These are phyloP conservation scores for Moesziomyces sp. DNA, from an alignment of 1,284 basidiomycete species.

Conservation along the genomic window DNA sequence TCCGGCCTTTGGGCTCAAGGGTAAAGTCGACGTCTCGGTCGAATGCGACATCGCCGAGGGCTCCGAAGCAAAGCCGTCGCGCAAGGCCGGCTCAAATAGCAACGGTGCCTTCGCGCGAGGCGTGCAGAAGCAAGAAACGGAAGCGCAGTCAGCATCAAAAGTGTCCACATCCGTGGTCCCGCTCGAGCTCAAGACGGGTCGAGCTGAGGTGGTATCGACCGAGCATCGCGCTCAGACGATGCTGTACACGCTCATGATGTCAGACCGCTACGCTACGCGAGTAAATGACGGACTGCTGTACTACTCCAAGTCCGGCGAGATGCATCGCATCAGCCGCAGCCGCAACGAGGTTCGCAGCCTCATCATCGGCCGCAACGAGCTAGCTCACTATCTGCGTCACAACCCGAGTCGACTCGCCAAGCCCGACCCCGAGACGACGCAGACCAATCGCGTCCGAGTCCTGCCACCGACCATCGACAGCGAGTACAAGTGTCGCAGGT, in stretches of 20 bases:
- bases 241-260: constrained; percentile 91
- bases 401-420: constrained; percentile 42
- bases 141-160: neutral
- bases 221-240: constrained; percentile 98
- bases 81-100: neutral
- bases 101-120: constrained; percentile 19
- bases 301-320: constrained; percentile 89
- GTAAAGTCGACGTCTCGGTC: constrained; percentile 92
- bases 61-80: constrained; percentile 48
- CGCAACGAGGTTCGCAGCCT: constrained; percentile 86
- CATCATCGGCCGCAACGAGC: constrained; percentile 83
- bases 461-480: constrained; percentile 86
- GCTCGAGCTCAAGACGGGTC: constrained; percentile 97
- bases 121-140: neutral
- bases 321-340: constrained; percentile 80
- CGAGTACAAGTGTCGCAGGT: constrained; percentile 79
- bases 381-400: constrained; percentile 77
- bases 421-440: constrained; percentile 3
- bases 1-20: constrained; percentile 92
- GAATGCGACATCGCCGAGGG: constrained; percentile 68
- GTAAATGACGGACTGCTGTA: constrained; percentile 82
- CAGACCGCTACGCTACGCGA: constrained; percentile 80
- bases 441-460: constrained; percentile 27
- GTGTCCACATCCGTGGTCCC: constrained; percentile 72
- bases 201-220: constrained; percentile 72